These are phyloP conservation scores for Phytophthora crassamura DNA, from an alignment of 352 stramenopile species.

Conservation along the genomic window DNA sequence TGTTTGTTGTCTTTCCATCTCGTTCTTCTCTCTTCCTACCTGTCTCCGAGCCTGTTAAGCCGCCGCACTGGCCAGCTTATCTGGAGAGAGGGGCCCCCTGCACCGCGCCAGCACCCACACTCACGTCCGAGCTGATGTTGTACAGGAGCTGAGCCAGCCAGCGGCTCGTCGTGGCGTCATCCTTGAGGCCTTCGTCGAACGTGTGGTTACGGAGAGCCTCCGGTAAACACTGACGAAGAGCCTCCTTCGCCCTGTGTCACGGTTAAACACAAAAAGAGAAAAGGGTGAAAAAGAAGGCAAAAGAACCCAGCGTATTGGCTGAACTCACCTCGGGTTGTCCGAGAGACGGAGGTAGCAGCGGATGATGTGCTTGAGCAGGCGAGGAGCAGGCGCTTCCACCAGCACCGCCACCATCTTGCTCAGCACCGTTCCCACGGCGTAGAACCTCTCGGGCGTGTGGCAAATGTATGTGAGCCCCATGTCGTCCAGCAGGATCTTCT, in stretches of 20 bases:
- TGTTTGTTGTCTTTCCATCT: conserved; percentile 20
- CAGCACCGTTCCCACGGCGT: conserved; percentile 92
- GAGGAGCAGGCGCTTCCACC: conserved; percentile 92
- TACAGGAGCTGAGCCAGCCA: conserved; percentile 96
- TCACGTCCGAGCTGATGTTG: conserved; percentile 77
- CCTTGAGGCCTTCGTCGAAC: conserved; percentile 94
- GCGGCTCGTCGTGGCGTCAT: conserved; percentile 96
- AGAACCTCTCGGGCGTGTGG: conserved; percentile 96
- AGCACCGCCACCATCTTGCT: conserved; percentile 97
- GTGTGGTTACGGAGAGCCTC: conserved; percentile 95
- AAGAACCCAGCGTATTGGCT: conserved; percentile 7
- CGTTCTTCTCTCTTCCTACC: conserved; percentile 5
- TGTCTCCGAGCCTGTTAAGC: conserved; percentile 1
- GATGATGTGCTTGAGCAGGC: conserved; percentile 99
- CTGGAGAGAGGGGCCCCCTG: conserved; percentile 40
- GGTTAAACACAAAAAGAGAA: conserved; percentile 35
- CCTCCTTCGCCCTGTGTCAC: conserved; percentile 90
- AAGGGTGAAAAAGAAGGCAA: neutral
- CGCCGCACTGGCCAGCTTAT: conserved; percentile 31
- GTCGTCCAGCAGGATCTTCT: conserved; percentile 99
- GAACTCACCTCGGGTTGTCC: conserved; percentile 65
- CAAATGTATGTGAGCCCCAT: conserved; percentile 99
- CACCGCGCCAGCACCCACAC: conserved; percentile 27
- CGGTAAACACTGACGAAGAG: conserved; percentile 96
- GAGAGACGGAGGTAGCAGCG: conserved; percentile 97